phyloP scores from a whole-genome alignment of 306 rosid genomes.

The Casuarina glauca region DNA sequence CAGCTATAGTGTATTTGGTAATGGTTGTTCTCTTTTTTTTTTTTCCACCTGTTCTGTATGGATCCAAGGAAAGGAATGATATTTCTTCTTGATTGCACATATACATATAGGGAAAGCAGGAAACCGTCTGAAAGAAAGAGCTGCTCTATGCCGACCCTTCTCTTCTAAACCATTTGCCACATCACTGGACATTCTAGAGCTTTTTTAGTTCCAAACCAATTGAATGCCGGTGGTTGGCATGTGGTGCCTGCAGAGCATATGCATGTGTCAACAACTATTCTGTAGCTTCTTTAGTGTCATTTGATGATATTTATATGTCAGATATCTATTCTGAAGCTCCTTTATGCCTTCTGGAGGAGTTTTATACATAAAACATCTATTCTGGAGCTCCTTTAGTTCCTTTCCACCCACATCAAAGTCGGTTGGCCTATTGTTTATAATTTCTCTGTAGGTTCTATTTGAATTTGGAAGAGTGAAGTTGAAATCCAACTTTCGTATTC shows the following conservation, averaged over 20 bases:
- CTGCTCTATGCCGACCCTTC: neutral
- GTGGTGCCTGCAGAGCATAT: no score
- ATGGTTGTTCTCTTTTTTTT: neutral
- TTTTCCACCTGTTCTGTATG: neutral
- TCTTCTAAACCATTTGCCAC: neutral
- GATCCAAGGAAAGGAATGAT: neutral
- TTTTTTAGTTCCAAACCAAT: neutral
- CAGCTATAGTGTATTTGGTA: neutral
- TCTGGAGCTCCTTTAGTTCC: neutral
- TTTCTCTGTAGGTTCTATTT: neutral
- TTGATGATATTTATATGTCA: neutral
- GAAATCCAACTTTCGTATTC: neutral
- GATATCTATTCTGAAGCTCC: neutral
- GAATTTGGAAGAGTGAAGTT: neutral
- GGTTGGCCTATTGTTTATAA: neutral
- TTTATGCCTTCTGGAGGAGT: neutral
- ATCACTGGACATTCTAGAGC: neutral
- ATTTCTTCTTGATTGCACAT: neutral
- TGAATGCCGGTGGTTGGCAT: neutral
- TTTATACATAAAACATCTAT: neutral
- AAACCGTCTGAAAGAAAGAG: neutral
- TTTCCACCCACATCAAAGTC: neutral
- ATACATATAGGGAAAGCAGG: neutral
- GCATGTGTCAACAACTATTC: neutral
- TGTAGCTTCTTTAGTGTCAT: neutral